A percentile compares a stretch with the other conserved stretches of the same genome.
phyloP scores from a whole-genome alignment of 345 rosid genomes.

The Citrus trifoliata region DNA sequence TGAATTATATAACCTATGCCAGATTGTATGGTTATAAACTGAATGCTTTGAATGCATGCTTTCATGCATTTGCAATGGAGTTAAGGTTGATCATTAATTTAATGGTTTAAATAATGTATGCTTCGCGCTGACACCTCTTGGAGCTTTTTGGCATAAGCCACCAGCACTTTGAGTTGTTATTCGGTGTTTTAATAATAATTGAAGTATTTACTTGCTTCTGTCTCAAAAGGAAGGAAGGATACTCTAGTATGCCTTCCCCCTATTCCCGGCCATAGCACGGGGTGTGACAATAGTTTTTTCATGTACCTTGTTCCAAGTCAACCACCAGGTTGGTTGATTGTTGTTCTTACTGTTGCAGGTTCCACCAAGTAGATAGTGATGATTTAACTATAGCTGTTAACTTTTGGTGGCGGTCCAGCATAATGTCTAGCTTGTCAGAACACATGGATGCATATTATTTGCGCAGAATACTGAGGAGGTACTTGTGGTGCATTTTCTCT shows the following conservation, averaged over 20 bases:
- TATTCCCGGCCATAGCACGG: no score
- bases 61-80: background rate
- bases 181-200: background rate
- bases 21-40: background rate
- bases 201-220: background rate
- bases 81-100: slow-evolving; percentile 1
- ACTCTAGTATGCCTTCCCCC: no score
- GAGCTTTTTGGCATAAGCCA: background rate
- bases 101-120: background rate
- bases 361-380: slow-evolving; percentile 82
- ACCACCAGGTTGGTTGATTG: slow-evolving; percentile 15
- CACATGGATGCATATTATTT: slow-evolving; percentile 90
- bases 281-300: background rate
- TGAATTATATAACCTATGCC: background rate
- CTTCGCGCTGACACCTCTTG: background rate
- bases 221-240: no score
- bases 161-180: background rate
- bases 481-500: slow-evolving; percentile 4
- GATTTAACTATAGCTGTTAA: slow-evolving; percentile 79
- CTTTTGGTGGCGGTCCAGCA: slow-evolving; percentile 84
- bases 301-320: background rate
- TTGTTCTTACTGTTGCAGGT: slow-evolving; percentile 52
- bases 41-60: background rate
- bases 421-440: slow-evolving; percentile 58
- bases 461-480: slow-evolving; percentile 78